These are phyloP conservation scores for Haberlea rhodopensis DNA, from an alignment of 257 asterid genomes.

Conservation along the genomic window DNA sequence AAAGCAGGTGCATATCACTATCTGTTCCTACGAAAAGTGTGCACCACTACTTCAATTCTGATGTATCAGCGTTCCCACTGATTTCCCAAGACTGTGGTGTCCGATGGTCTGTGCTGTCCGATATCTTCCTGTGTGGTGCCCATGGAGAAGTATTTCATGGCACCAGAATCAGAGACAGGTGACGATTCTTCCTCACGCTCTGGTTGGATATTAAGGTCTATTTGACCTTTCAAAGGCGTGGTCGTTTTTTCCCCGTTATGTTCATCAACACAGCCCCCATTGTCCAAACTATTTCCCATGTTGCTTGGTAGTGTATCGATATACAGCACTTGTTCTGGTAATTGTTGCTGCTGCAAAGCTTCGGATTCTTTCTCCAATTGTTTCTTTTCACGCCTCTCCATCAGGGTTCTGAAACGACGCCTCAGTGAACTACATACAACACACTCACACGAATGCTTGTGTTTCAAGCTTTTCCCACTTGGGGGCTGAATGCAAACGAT, in stretches of 20 bases:
- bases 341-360: conserved; percentile 31
- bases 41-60: conserved; percentile 32
- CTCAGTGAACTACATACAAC: conserved; percentile 56
- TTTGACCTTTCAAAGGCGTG: conserved; percentile 59
- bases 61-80: conserved; percentile 27
- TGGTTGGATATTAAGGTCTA: conserved; percentile 88
- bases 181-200: conserved; percentile 70
- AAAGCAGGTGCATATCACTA: neutral
- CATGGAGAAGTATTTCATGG: conserved; percentile 22
- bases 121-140: conserved; percentile 31
- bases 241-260: conserved; percentile 26
- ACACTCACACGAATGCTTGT: conserved; percentile 62
- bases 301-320: conserved; percentile 13
- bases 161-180: conserved; percentile 40
- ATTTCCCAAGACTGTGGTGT: conserved; percentile 26
- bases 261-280: conserved; percentile 33
- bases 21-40: conserved; percentile 23
- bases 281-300: conserved; percentile 23
- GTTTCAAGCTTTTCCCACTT: conserved; percentile 69
- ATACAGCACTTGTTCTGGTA: conserved; percentile 30
- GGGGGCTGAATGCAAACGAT: conserved; percentile 40
- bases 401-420: conserved; percentile 58
- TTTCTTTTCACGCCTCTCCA: conserved; percentile 60
- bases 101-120: conserved; percentile 32
- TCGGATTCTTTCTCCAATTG: conserved; percentile 54